A percentile compares a stretch with the other conserved stretches of the same genome.
Conservation (phyloP, 2,329 filamentous ascomycete genomes). For the Chaetomiaceae sp. region DNA sequence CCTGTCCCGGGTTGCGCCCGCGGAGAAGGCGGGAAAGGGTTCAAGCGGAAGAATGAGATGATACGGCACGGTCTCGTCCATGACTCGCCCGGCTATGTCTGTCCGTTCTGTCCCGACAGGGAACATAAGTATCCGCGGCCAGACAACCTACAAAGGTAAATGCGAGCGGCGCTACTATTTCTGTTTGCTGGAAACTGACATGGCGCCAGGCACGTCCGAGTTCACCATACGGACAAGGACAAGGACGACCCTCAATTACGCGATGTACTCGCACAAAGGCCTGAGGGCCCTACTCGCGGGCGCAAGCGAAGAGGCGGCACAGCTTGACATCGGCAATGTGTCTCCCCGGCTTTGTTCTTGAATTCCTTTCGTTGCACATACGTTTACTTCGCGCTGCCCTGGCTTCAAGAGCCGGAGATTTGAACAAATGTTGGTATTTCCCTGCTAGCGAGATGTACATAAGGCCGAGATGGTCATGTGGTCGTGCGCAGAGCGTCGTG, state of each 20-base stretch:
- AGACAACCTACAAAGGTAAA: constrained; percentile 89
- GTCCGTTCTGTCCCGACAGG: constrained; percentile 88
- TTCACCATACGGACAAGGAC: constrained; percentile 84
- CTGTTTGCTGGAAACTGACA: constrained; percentile 15
- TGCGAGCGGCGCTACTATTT: constrained; percentile 7
- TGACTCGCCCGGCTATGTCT: constrained; percentile 89
- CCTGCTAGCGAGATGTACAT: too few relatives aligned
- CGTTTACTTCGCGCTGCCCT: background rate
- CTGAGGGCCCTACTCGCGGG: constrained; percentile 76
- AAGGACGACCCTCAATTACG: constrained; percentile 78
- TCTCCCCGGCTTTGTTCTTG: background rate
- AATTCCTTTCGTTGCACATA: constrained; percentile 16
- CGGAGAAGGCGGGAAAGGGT: constrained; percentile 58
- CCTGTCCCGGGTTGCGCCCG: constrained; percentile 56
- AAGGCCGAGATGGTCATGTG: too few relatives aligned
- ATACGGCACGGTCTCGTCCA: constrained; percentile 80
- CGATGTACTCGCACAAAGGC: constrained; percentile 77
- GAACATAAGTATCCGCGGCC: constrained; percentile 93
- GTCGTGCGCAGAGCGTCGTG: too few relatives aligned
- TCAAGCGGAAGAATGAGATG: constrained; percentile 70
- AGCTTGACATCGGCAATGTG: constrained; percentile 16
- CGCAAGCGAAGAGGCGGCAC: constrained; percentile 60
- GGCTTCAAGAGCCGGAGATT: too few relatives aligned
- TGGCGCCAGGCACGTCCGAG: constrained; percentile 70
- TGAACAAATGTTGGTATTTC: too few relatives aligned